A percentile compares a stretch with the other conserved stretches of the same genome.
Evolutionary conservation across 345 rosid genomes (phyloP).

Genomic region (Acer campestre): DNA sequence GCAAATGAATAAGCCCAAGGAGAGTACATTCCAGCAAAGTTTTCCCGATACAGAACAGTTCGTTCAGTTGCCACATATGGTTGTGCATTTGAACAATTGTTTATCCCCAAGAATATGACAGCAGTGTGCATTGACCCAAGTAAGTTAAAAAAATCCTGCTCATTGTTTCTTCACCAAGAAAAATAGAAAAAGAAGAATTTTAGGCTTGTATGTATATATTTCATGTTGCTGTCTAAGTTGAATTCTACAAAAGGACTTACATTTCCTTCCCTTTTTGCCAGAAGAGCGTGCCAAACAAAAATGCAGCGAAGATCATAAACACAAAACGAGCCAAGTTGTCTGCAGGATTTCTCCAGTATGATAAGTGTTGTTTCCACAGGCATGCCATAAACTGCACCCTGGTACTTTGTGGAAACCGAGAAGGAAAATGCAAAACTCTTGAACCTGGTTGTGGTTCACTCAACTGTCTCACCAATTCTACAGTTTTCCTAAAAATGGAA

Average conservation of each 20-base stretch:
- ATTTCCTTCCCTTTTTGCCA: conserved; percentile 34
- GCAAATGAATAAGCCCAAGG: conserved; percentile 24
- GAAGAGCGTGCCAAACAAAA: conserved; percentile 26
- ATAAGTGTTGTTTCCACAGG: conserved; percentile 53
- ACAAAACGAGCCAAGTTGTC: conserved; percentile 39
- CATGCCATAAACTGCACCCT: conserved; percentile 45
- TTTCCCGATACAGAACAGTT: conserved; percentile 18
- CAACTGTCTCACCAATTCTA: conserved; percentile 36
- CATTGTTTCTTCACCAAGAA: conserved; percentile 8
- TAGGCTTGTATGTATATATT: not conserved
- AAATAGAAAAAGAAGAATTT: not conserved
- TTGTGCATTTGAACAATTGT: not conserved
- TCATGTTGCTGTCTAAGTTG: too few species aligned
- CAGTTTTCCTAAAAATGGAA: conserved; percentile 31
- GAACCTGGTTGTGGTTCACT: conserved; percentile 41
- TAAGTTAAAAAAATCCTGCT: conserved; percentile 17
- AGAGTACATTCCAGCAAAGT: conserved; percentile 21
- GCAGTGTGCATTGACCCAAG: conserved; percentile 10
- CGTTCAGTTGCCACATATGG: conserved; percentile 21
- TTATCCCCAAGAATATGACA: conserved; percentile 9
- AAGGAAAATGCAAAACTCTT: conserved; percentile 37
- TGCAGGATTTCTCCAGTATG: conserved; percentile 60
- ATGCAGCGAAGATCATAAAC: conserved; percentile 24
- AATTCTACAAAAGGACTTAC: conserved; percentile 17
- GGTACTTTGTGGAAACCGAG: conserved; percentile 35